Conservation (phyloP, 208 protist species). For the Blechomonas ayalai region DNA sequence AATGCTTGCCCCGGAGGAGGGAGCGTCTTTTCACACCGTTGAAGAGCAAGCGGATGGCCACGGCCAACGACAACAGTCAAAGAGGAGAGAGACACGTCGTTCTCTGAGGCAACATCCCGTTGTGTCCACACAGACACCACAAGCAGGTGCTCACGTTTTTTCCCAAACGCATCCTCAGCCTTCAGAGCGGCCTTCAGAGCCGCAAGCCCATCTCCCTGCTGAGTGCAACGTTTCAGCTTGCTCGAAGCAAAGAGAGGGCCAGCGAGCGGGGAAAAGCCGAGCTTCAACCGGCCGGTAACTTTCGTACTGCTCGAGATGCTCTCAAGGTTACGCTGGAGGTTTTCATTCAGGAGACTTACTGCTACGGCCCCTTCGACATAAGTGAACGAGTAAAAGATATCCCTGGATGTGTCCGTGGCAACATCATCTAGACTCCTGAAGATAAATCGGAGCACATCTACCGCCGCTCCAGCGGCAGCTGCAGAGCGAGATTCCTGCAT, state of each 20-base stretch:
- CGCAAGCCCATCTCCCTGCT: constrained; percentile 6
- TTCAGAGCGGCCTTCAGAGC: neutral
- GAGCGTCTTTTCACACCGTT: neutral
- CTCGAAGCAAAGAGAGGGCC: constrained; percentile 11
- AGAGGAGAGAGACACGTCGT: constrained; percentile 23
- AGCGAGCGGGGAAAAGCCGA: constrained; percentile 22
- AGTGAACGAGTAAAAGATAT: constrained; percentile 9
- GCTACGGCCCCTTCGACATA: constrained; percentile 3
- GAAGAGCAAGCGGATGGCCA: constrained; percentile 3
- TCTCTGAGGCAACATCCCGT: constrained; percentile 13
- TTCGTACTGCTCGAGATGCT: neutral
- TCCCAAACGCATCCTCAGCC: neutral
- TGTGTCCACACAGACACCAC: constrained; percentile 21
- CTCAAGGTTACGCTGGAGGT: neutral
- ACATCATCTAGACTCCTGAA: constrained; percentile 6
- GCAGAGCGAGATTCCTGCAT: constrained; percentile 19
- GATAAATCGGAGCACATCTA: constrained; percentile 12
- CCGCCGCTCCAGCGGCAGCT: constrained; percentile 3
- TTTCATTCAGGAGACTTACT: constrained; percentile 11
- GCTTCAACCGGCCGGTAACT: neutral
- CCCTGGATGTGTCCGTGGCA: constrained; percentile 13
- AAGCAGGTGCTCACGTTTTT: constrained; percentile 23
- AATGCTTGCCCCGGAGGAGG: constrained; percentile 2
- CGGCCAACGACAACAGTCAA: constrained; percentile 14
- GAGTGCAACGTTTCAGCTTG: neutral